Evolutionary conservation across 2,329 filamentous ascomycete species (phyloP), one percentile per base, ranked within the genome.

Genomic region (Nectriaceae sp.): DNA sequence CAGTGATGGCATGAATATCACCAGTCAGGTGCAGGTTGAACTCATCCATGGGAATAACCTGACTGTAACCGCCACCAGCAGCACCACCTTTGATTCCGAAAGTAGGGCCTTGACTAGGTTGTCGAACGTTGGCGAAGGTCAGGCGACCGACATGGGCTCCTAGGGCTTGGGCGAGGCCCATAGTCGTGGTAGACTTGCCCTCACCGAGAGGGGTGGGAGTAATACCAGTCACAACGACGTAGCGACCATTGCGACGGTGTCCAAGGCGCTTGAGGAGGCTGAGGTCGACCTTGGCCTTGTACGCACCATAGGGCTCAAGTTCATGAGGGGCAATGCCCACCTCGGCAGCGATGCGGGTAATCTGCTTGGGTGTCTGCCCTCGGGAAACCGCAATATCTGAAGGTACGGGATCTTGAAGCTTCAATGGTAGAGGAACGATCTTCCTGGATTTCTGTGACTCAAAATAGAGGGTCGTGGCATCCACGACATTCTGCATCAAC

Each of bases 11-110:
- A 70, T 99, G 94, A 48, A 99, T 97, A 68, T 99, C 94, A 63
- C 94, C 94, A 46, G 94, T 99, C 64, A 99, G 75, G 70, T 99
- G 94, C 66, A 99, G 77, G 74, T 99, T 99, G 78, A 99, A 99
- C 71, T 99, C 94, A 63, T 99, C 94, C 94, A 99, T 99, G 50
- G 94, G 94, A 63, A 99, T 97, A 65, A 99, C 94, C 71, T 99
- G 94, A 70, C 90, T 96, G 82, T 97, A 99, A 33, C 94, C 94
- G 70, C 94, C 94, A 64, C 94, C 94, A 47, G 94, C 94, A 50
- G 94, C 94, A 64, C 94, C 94, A 54, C 94, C 94, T 79, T 99
- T 99, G 80, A 99, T 97, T 64, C 94, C 94, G 69, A 99, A 99
- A 0, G 94, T 99, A 47, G 94, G 94, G 4, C 94, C 94, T 75